These are phyloP conservation scores for Fusarium nisikadoi DNA, from an alignment of 2,329 filamentous ascomycete species.

Conservation along the genomic window DNA sequence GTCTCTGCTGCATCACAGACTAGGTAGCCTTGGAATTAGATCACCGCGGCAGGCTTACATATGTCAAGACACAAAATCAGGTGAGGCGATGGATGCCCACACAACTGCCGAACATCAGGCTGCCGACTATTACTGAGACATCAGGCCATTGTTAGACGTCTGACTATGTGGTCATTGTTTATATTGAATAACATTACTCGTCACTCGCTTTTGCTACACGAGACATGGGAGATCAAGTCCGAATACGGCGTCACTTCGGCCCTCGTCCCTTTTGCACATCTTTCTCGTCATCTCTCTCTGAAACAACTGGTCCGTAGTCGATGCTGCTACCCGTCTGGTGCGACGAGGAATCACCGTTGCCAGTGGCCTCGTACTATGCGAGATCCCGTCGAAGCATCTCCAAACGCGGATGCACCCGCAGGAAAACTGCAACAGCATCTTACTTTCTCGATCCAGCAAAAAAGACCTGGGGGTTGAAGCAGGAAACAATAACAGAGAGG, in stretches of 20 bases:
- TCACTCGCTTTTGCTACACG: conserved; percentile 22
- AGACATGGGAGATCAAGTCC: conserved; percentile 21
- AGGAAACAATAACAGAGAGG: neutral
- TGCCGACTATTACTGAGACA: neutral
- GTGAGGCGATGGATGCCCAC: neutral
- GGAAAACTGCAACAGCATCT: conserved; percentile 11
- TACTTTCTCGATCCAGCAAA: conserved; percentile 26
- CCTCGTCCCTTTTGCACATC: conserved; percentile 7
- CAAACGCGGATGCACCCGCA: conserved; percentile 35
- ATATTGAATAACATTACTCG: conserved; percentile 19
- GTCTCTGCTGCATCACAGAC: neutral
- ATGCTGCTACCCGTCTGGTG: conserved; percentile 26
- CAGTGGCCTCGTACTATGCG: conserved; percentile 33
- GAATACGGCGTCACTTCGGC: conserved; percentile 40
- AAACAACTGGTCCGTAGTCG: conserved; percentile 23
- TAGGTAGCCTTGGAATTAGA: neutral
- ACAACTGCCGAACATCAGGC: neutral
- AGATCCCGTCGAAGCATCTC: conserved; percentile 37
- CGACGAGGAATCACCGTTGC: conserved; percentile 16
- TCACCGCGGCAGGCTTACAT: neutral
- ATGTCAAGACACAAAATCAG: neutral
- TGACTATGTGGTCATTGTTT: conserved; percentile 6
- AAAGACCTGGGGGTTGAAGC: neutral
- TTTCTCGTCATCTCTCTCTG: neutral
- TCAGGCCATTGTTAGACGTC: neutral